Conservation (phyloP, 805 yeast species). For the Kuraishia ogatae region DNA sequence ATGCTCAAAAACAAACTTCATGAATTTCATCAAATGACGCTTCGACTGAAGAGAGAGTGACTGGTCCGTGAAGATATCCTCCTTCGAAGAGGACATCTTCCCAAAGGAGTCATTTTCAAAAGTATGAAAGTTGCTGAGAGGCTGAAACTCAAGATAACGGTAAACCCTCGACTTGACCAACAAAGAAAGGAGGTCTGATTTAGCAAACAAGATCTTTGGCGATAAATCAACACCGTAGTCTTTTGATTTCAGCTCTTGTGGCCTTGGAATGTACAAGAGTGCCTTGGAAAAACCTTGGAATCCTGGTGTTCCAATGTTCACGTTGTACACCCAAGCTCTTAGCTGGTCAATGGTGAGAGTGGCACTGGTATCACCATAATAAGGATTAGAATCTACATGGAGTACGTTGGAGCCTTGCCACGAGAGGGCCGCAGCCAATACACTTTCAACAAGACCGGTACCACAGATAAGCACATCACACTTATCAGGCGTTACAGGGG, state of each 20-base stretch:
- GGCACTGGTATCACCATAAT: constrained; percentile 86
- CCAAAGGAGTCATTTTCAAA: constrained; percentile 88
- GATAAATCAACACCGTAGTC: constrained; percentile 84
- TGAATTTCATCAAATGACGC: constrained; percentile 81
- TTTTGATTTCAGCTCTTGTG: constrained; percentile 45
- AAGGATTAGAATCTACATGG: constrained; percentile 77
- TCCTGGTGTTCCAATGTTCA: constrained; percentile 35
- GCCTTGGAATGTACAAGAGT: constrained; percentile 67
- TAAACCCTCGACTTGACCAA: constrained; percentile 81
- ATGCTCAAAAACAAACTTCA: constrained; percentile 77
- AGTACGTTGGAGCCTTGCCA: constrained; percentile 98
- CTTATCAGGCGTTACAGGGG: constrained; percentile 54
- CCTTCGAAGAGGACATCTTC: constrained; percentile 77
- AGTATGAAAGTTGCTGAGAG: constrained; percentile 85
- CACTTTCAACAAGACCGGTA: constrained; percentile 83
- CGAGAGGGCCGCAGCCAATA: constrained; percentile 86
- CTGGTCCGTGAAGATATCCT: constrained; percentile 90
- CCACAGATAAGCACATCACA: constrained; percentile 90
- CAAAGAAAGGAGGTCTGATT: constrained; percentile 75
- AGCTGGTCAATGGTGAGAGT: constrained; percentile 83
- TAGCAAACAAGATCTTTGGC: constrained; percentile 84
- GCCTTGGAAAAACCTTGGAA: constrained; percentile 45
- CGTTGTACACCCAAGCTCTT: constrained; percentile 71
- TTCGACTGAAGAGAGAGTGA: constrained; percentile 66
- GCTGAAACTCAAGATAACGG: constrained; percentile 86